Percentiles rank a stretch among this genome's conserved stretches.
Evolutionary conservation across 352 stramenopile species (phyloP).

Genomic region (Saprolegnia parasitica): DNA sequence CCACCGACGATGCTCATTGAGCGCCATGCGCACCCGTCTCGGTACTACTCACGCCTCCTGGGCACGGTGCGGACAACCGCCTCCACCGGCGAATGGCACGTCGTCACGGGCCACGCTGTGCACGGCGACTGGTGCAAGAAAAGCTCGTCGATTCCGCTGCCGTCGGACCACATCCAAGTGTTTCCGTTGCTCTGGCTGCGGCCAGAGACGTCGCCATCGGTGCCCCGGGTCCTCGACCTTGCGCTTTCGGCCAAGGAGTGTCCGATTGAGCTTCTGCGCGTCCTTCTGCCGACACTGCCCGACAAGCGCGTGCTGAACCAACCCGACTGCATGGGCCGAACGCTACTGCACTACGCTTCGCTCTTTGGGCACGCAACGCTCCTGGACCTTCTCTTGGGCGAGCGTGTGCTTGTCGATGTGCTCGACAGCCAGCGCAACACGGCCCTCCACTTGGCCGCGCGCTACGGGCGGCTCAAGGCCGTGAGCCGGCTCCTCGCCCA

Average conservation of each 20-base stretch:
- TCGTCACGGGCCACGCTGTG: background rate
- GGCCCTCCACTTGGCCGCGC: constrained; percentile 5
- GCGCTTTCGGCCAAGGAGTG: background rate
- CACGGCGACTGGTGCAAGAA: background rate
- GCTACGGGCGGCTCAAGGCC: constrained; percentile 6
- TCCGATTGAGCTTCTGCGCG: background rate
- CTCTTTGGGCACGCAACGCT: constrained; percentile 12
- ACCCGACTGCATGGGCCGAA: constrained; percentile 1
- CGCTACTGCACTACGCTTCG: constrained; percentile 9
- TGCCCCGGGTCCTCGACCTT: constrained; percentile 3
- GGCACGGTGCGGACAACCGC: background rate
- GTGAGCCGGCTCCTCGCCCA: constrained; percentile 2
- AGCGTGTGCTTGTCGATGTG: constrained; percentile 14
- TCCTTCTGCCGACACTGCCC: constrained; percentile 1
- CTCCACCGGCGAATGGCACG: background rate
- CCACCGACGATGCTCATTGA: background rate
- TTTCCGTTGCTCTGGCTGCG: constrained; percentile 23
- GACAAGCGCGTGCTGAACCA: constrained; percentile 15
- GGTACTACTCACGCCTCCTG: background rate
- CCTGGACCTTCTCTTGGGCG: constrained; percentile 5
- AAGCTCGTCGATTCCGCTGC: background rate
- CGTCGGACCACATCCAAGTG: background rate
- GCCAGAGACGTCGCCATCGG: background rate
- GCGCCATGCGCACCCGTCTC: background rate
- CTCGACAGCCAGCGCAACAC: constrained; percentile 18